These are phyloP conservation scores for Ogataea trehaloabstinens DNA, from an alignment of 805 yeast species.

Conservation along the genomic window DNA sequence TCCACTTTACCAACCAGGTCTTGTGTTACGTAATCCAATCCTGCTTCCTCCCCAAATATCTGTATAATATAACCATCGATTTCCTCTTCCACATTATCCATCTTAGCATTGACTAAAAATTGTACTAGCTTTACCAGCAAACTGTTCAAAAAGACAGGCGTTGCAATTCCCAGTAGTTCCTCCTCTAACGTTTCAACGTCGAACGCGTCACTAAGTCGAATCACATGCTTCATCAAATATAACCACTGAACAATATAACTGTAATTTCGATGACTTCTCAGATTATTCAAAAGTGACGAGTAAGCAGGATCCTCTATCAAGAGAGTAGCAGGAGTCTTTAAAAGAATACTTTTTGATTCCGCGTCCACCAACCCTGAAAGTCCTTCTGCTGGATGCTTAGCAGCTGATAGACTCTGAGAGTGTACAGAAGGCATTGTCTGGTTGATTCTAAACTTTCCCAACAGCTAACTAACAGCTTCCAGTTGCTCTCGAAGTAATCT, in stretches of 20 bases:
- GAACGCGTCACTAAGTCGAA: constrained; percentile 52
- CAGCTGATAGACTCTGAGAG: constrained; percentile 2
- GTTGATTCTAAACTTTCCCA: neutral
- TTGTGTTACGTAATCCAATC: constrained; percentile 26
- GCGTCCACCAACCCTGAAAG: constrained; percentile 31
- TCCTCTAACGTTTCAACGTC: constrained; percentile 62
- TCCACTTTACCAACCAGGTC: constrained; percentile 48
- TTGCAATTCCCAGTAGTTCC: constrained; percentile 48
- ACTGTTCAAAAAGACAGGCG: constrained; percentile 41
- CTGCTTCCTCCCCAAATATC: constrained; percentile 5
- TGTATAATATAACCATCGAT: constrained; percentile 23
- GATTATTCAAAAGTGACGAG: constrained; percentile 23
- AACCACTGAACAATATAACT: constrained; percentile 54
- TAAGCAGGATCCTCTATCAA: constrained; percentile 39
- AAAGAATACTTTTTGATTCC: constrained; percentile 35
- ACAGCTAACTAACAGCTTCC: neutral
- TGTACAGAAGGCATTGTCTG: constrained; percentile 5
- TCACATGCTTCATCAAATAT: constrained; percentile 47
- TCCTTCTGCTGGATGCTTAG: constrained; percentile 35
- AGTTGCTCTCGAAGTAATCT: too few species aligned
- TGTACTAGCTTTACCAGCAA: constrained; percentile 43
- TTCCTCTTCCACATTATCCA: constrained; percentile 28
- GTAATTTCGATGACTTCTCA: constrained; percentile 38
- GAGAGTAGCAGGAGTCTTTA: constrained; percentile 39
- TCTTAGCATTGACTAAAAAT: constrained; percentile 36